Evolutionary conservation across 2,329 filamentous ascomycete genomes (phyloP), one percentile per base, ranked within the genome.

Genomic region (Cryphonectria parasitica): DNA sequence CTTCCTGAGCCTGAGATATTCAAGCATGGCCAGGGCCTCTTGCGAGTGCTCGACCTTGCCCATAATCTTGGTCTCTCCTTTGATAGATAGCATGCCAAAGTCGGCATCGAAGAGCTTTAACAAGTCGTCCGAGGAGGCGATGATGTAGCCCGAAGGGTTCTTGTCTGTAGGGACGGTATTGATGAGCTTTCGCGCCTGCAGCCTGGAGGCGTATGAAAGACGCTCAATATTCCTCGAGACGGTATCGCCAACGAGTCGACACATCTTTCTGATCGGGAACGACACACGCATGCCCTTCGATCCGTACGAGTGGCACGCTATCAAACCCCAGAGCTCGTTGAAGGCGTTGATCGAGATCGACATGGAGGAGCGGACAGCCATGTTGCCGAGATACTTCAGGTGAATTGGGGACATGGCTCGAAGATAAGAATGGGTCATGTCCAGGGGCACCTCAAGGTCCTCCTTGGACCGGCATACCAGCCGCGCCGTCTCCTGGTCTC

Each of bases 311-410:
- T 97, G 94, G 72, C 94, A 97, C 1, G 93, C 90, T 56, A 97
- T 94, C 39, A 97, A 82, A 0, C 94, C 95, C 95, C 94, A 97
- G 0, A 97, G 82, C 75, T 97, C 92, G 74, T 88, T 86, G 75
- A 97, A 96, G 0, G 92, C 92, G 74, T 94, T 96, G 77, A 97
- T 92, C 0, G 94, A 97, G 72, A 97, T 94, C 0, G 94, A 97
- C 94, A 97, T 97, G 74, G 93, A 97, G 0, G 93, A 93, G n/a
- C 94, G 89, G 0, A 97, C 94, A 10, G 90, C 91, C 94, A 97
- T 97, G 77, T 97, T 94, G 7, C 83, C 87, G 3, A 97, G 84
- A 75, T 97, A 97, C 77, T 97, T 97, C 68, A 97, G 80, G 77
- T 96, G 93, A 58, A 97, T 95, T 0, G 94, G 94, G 0, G 93